phyloP scores from a whole-genome alignment of 345 rosid species.

The Geranium rotundifolium region DNA sequence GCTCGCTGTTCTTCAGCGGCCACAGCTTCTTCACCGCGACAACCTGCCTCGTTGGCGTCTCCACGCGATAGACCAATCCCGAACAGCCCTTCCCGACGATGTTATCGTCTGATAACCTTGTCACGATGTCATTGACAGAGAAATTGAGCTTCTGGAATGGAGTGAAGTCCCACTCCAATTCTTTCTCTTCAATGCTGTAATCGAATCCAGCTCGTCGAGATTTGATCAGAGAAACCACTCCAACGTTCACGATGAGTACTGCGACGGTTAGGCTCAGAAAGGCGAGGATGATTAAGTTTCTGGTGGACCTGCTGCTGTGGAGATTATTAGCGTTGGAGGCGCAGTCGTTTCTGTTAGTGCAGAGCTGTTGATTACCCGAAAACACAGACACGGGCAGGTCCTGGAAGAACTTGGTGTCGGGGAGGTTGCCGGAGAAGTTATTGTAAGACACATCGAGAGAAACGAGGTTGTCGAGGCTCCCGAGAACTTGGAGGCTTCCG shows the following conservation, averaged over 20 bases:
- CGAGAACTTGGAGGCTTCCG: slow-evolving; percentile 30
- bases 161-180: slow-evolving; percentile 42
- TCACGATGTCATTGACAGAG: slow-evolving; percentile 34
- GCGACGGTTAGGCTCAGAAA: slow-evolving; percentile 32
- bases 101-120: slow-evolving; percentile 41
- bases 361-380: slow-evolving; percentile 39
- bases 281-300: slow-evolving; percentile 26
- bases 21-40: slow-evolving; percentile 68
- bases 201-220: slow-evolving; percentile 16
- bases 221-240: slow-evolving; percentile 26
- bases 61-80: slow-evolving; percentile 58
- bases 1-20: slow-evolving; percentile 41
- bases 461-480: slow-evolving; percentile 50
- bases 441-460: slow-evolving; percentile 50
- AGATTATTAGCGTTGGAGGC: slow-evolving; percentile 7
- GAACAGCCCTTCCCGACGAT: slow-evolving; percentile 56
- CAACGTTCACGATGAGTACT: slow-evolving; percentile 22
- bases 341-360: slow-evolving; percentile 33
- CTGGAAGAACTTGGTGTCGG: slow-evolving; percentile 45
- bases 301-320: slow-evolving; percentile 18
- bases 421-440: slow-evolving; percentile 49
- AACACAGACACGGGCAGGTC: slow-evolving; percentile 36
- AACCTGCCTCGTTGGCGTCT: slow-evolving; percentile 36
- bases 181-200: slow-evolving; percentile 21
- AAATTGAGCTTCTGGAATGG: slow-evolving; percentile 64